A percentile compares a stretch with the other conserved stretches of the same genome.
Conservation (phyloP, 2,329 filamentous ascomycete species). For the Cylindrodendrum hubeiense region DNA sequence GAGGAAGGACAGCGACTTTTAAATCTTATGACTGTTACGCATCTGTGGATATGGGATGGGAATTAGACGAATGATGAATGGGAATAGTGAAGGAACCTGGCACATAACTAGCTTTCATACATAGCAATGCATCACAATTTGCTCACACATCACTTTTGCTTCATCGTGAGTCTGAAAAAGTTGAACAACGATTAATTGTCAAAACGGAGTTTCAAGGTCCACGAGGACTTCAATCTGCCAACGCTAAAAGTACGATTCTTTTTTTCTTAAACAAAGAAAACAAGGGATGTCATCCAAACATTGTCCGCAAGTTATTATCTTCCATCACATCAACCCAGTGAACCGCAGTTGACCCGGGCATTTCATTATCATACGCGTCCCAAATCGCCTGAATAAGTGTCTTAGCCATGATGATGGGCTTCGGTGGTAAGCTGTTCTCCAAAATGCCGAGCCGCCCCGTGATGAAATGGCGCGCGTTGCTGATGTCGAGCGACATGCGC, state of each 20-base stretch:
- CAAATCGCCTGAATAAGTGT: conserved; percentile 56
- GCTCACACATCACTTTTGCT: not conserved
- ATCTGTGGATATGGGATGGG: conserved; percentile 1
- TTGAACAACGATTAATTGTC: not conserved
- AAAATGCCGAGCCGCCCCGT: conserved; percentile 53
- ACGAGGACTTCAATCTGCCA: not conserved
- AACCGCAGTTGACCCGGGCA: conserved; percentile 46
- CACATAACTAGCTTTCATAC: not conserved
- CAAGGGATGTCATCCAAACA: conserved; percentile 46
- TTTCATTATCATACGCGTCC: conserved; percentile 55
- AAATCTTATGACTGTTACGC: not conserved
- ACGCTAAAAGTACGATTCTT: not conserved
- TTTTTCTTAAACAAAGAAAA: too few relatives aligned
- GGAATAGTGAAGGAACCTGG: not conserved
- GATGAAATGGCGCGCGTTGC: conserved; percentile 54
- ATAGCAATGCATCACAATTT: conserved; percentile 7
- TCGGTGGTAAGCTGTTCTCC: conserved; percentile 55
- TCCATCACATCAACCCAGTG: conserved; percentile 61
- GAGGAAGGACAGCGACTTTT: conserved; percentile 50
- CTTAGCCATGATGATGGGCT: conserved; percentile 57
- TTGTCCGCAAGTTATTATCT: conserved; percentile 46
- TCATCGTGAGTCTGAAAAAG: not conserved
- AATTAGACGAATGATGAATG: conserved; percentile 28
- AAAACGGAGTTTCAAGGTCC: not conserved
- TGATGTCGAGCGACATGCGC: conserved; percentile 50